Base-by-base conservation (phyloP, 768 basidiomycete genomes). In the Mrakia blollopis region DNA sequence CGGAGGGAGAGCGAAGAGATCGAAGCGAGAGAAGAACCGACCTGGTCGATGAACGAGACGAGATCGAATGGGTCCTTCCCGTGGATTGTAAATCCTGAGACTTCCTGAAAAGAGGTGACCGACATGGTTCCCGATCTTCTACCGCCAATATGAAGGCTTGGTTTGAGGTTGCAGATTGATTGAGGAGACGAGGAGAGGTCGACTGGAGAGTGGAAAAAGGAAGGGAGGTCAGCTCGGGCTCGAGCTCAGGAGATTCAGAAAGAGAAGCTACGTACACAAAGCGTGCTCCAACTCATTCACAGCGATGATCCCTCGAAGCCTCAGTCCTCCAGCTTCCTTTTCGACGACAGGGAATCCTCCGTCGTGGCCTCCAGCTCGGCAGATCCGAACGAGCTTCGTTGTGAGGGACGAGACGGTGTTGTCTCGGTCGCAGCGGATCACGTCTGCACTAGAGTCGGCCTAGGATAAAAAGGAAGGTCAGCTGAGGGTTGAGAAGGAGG, bases 201-300 rank as follows among this genome's bases (percentile, higher is more conserved):
- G 23, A 71, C 54, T 63, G 35, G 13, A 30, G 0, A 10, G 13
- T 13, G 37, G 47, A 50, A 52, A 16, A 69, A 69, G 61, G 44
- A n/a, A 72, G 6, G 39, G 30, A 37, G n/a, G 44, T 68, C 65
- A 68, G 65, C 35, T 21, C 5, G 65, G 8, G 35, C 14, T 39
- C 57, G n/a, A 18, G 10, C 52, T 63, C 41, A n/a, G 68, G 32
- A 10, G 37, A n/a, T 50, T 61, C 21, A 44, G 54, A 16, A 70
- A 69, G 30, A 8, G 7, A 69, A 11, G 11, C 39, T 41, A 44
- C 89, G 73, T 83, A 93, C 92, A 88, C 6, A 99, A 85, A 8
- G 93, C 94, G 83, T 98, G 94, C 81, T 97, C 94, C 21, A 99
- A 88, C 83, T 99, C 97, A 80, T 91, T 95, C 39, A 89, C 88